Evolutionary conservation across 139 green algal genomes (phyloP), one percentile per base, ranked within the genome.

Genomic region (Pleodorina starrii): DNA sequence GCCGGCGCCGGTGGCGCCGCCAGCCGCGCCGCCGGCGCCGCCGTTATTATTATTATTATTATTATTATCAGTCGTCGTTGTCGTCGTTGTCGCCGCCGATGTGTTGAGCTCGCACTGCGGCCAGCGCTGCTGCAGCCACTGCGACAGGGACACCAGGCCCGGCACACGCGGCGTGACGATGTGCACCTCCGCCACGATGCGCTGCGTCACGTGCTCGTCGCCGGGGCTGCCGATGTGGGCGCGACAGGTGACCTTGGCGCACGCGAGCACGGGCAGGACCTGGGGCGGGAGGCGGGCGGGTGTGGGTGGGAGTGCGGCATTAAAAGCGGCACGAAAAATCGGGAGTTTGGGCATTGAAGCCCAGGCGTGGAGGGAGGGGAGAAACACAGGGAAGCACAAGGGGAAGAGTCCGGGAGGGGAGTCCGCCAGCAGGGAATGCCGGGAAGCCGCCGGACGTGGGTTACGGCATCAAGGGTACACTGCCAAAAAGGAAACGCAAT

Each of bases 121-220:
- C 81, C 60, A 78, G 14, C 43, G 29, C 81, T 87, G 16, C 60
- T 46, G 42, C 5, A 87, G 81, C 81, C 81, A 87, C 0, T 87
- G 25, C 29, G 60, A 29, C 60, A 87, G 59, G 29, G 60, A 63
- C 29, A 87, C 43, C 29, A 87, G 60, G 17, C 81, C 81, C 17
- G 60, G 60, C 27, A 87, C 40, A 12, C 17, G 42, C 29, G 81
- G 60, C 19, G 81, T 87, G 40, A 77, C 81, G 10, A 87, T 68
- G 59, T 87, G 81, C 42, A 87, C 81, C 81, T 87, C 81, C 2
- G 81, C 60, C 29, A 66, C 35, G 44, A 87, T 66, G 16, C 81
- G 81, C 81, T 87, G 81, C 1, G 81, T 87, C 16, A 87, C 60
- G 19, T 78, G 60, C 11, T 87, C 81, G 59, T 87, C 81, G 0